These are phyloP conservation scores for Cordyceps tenuipes DNA, from an alignment of 2,329 filamentous ascomycete genomes.

Conservation along the genomic window DNA sequence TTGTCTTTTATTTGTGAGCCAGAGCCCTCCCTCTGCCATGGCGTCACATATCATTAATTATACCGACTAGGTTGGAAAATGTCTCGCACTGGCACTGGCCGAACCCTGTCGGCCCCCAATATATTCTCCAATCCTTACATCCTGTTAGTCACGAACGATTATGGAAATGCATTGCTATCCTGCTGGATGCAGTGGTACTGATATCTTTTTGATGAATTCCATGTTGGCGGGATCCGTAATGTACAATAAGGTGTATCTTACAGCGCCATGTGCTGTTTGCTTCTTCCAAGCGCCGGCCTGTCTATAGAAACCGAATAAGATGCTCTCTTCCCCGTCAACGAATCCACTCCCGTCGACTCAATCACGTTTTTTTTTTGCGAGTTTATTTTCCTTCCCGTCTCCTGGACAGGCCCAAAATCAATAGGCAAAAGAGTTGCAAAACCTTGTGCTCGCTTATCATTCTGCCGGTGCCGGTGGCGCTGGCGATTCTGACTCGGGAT, in stretches of 20 bases:
- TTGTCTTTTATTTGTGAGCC: too few species aligned
- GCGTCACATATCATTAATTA: too few species aligned
- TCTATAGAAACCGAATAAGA: background rate
- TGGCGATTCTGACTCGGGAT: constrained; percentile 21
- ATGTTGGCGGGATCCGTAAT: background rate
- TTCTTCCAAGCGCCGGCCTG: background rate
- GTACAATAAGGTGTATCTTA: background rate
- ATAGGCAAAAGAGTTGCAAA: background rate
- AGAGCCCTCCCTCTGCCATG: too few species aligned
- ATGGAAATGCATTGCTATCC: constrained; percentile 3
- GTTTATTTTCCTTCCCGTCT: background rate
- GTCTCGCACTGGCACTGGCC: too few species aligned
- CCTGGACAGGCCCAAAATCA: background rate
- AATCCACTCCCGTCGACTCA: background rate
- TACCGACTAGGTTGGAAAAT: too few species aligned
- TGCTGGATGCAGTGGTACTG: background rate
- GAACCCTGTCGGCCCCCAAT: too few species aligned
- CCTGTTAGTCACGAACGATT: background rate
- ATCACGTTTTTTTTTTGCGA: background rate
- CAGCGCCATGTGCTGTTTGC: background rate
- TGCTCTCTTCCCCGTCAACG: background rate
- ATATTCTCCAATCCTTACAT: too few species aligned
- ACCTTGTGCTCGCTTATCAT: background rate
- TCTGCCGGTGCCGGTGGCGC: constrained; percentile 8
- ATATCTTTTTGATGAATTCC: constrained; percentile 5